phyloP scores from a whole-genome alignment of 805 yeast genomes.

The Yarrowia bubula region DNA sequence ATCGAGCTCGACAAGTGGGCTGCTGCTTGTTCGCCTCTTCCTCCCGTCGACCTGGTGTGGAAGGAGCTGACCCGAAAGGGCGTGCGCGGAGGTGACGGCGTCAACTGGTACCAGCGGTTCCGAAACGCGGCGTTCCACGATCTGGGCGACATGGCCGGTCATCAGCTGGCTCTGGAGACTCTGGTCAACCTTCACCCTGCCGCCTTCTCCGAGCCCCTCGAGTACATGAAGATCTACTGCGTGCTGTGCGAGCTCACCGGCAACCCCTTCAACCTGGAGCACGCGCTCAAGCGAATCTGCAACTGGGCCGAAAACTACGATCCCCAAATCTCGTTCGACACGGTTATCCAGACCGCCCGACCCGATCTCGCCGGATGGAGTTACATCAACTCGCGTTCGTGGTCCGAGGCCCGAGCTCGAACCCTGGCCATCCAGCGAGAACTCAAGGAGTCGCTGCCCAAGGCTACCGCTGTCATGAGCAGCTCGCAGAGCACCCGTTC shows the following conservation, averaged over 20 bases:
- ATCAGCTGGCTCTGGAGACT: constrained; percentile 21
- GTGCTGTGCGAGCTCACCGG: constrained; percentile 22
- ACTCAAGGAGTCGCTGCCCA: constrained; percentile 20
- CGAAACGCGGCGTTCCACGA: constrained; percentile 25
- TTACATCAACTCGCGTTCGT: constrained; percentile 24
- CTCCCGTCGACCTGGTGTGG: constrained; percentile 19
- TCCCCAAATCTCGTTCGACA: constrained; percentile 20
- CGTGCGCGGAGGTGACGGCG: constrained; percentile 21
- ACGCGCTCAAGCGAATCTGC: constrained; percentile 25
- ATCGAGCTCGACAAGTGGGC: constrained; percentile 24
- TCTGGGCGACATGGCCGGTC: constrained; percentile 18
- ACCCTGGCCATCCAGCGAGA: constrained; percentile 25
- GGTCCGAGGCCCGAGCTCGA: constrained; percentile 25
- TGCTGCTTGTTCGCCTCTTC: constrained; percentile 15
- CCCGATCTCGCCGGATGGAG: constrained; percentile 21
- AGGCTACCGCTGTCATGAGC: constrained; percentile 1
- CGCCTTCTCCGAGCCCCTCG: constrained; percentile 22
- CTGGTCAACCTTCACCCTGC: constrained; percentile 22
- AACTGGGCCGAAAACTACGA: constrained; percentile 26
- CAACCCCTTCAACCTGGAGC: constrained; percentile 26
- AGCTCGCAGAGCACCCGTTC: constrained; percentile 2
- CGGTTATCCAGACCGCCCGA: constrained; percentile 6
- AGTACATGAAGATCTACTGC: constrained; percentile 14
- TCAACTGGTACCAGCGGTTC: constrained; percentile 23
- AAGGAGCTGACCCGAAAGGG: constrained; percentile 19